Conservation (phyloP, 768 basidiomycete species). For the Leccinellum luteum region DNA sequence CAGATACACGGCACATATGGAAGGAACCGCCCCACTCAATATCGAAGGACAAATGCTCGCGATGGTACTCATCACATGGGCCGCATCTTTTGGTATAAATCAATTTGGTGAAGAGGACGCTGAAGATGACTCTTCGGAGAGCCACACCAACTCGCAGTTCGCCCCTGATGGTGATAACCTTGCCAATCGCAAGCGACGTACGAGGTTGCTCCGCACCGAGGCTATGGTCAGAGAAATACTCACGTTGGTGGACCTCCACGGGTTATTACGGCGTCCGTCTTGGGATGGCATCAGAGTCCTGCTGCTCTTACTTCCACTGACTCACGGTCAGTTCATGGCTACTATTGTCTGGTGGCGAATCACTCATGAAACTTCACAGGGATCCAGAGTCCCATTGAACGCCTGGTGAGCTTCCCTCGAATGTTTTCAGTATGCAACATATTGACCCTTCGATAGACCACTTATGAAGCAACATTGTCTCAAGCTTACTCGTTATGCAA, state of each 20-base stretch:
- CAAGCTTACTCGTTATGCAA: conserved; percentile 79
- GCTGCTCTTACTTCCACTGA: conserved; percentile 76
- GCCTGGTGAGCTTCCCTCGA: conserved; percentile 10
- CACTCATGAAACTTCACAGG: conserved; percentile 17
- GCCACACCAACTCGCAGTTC: conserved; percentile 5
- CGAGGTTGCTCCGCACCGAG: conserved; percentile 55
- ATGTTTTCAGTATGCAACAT: background rate
- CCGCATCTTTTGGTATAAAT: conserved; percentile 83
- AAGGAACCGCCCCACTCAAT: conserved; percentile 61
- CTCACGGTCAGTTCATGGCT: conserved; percentile 59
- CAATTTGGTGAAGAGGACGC: conserved; percentile 57
- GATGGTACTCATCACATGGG: conserved; percentile 85
- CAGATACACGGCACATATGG: conserved; percentile 65
- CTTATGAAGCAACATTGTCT: conserved; percentile 80
- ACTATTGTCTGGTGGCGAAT: background rate
- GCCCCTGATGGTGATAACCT: conserved; percentile 27
- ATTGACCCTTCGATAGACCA: conserved; percentile 40
- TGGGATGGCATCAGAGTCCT: conserved; percentile 86
- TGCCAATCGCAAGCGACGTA: conserved; percentile 37
- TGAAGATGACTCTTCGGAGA: conserved; percentile 5
- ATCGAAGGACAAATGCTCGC: conserved; percentile 73
- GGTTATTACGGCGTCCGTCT: conserved; percentile 74
- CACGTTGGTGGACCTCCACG: conserved; percentile 75
- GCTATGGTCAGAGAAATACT: conserved; percentile 76
- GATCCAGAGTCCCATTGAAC: conserved; percentile 29